Evolutionary conservation across 306 rosid species (phyloP).

Genomic region (Pyrus betulifolia): DNA sequence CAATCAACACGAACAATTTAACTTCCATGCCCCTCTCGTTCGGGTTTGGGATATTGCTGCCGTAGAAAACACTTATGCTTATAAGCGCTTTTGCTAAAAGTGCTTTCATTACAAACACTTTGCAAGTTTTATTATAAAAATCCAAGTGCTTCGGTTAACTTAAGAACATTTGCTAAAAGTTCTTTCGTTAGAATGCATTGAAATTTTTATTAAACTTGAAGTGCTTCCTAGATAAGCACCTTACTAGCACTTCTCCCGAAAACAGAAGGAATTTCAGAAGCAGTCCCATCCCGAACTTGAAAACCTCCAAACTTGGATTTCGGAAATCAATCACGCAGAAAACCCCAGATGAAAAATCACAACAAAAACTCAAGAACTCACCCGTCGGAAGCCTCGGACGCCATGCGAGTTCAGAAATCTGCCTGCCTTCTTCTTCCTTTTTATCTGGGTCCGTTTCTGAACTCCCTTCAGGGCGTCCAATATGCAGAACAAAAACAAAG

Average conservation of each 20-base stretch:
- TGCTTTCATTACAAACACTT: neutral
- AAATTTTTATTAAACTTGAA: too few species aligned
- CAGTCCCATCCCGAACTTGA: neutral
- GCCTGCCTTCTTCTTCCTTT: neutral
- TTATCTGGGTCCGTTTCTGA: neutral
- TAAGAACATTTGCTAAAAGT: too few species aligned
- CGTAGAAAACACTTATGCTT: neutral
- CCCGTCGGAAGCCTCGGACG: constrained; percentile 28
- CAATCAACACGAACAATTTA: neutral
- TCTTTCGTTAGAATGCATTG: too few species aligned
- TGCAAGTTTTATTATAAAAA: too few species aligned
- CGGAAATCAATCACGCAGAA: neutral
- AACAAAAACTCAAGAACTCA: constrained; percentile 11
- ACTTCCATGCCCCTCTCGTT: neutral
- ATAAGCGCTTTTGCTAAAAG: neutral
- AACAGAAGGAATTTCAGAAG: neutral
- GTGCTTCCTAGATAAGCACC: too few species aligned
- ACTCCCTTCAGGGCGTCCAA: neutral
- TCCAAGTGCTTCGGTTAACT: neutral
- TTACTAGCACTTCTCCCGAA: too few species aligned
- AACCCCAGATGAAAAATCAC: neutral
- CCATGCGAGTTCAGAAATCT: constrained; percentile 9
- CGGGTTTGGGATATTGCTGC: neutral
- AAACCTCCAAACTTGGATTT: neutral
- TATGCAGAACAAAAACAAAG: too few species aligned